These are phyloP conservation scores for Sarocladium strictum DNA, from an alignment of 2,329 filamentous ascomycete genomes.

Conservation along the genomic window DNA sequence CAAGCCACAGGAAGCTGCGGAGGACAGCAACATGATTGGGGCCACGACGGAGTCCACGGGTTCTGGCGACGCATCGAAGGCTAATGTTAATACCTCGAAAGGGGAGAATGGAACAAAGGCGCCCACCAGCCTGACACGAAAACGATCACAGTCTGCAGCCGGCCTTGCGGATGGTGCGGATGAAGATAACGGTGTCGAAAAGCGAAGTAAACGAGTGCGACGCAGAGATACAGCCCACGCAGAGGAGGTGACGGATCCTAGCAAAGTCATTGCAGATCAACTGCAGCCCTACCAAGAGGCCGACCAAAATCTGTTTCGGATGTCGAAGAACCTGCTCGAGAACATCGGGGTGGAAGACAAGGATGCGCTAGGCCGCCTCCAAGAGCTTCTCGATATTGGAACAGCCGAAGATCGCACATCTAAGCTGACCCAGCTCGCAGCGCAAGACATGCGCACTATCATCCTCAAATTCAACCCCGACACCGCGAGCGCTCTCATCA, in stretches of 20 bases:
- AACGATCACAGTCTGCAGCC: conserved; percentile 57
- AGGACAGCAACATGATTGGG: background rate
- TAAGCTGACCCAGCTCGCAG: conserved; percentile 39
- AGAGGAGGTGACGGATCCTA: conserved; percentile 48
- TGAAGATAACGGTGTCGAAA: conserved; percentile 52
- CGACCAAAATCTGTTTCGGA: conserved; percentile 50
- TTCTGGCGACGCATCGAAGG: conserved; percentile 5
- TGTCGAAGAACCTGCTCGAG: conserved; percentile 49
- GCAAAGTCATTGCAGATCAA: conserved; percentile 46
- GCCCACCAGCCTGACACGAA: conserved; percentile 40
- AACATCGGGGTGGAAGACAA: conserved; percentile 48
- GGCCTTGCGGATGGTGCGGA: conserved; percentile 50
- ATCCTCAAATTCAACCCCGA: conserved; percentile 48
- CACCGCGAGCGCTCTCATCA: conserved; percentile 45
- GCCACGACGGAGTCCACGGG: conserved; percentile 4
- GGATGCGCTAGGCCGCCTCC: conserved; percentile 37
- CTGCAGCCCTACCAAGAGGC: conserved; percentile 51
- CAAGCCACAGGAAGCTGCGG: background rate
- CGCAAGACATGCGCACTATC: conserved; percentile 42
- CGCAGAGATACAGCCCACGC: conserved; percentile 46
- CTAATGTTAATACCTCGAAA: background rate
- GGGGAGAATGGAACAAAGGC: conserved; percentile 10
- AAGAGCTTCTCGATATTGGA: conserved; percentile 47
- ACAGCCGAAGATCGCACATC: conserved; percentile 43
- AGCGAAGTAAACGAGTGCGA: conserved; percentile 60